These are phyloP conservation scores for Physcia stellaris DNA, from an alignment of 495 filamentous ascomycete genomes.

Conservation along the genomic window DNA sequence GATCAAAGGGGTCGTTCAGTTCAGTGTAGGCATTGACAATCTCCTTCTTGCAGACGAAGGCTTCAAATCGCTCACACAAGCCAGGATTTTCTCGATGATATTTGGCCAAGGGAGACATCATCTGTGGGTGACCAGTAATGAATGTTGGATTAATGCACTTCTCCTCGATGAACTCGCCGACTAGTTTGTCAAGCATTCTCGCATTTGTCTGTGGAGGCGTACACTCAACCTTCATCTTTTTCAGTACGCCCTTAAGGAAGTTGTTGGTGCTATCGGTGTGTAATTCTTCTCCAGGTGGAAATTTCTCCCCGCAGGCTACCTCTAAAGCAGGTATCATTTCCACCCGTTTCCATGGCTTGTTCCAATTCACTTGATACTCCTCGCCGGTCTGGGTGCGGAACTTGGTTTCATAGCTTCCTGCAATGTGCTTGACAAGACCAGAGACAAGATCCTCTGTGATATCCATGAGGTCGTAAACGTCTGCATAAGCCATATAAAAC, in stretches of 20 bases:
- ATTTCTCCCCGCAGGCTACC: conserved; percentile 78
- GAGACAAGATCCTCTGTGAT: conserved; percentile 91
- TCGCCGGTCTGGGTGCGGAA: conserved; percentile 76
- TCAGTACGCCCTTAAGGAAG: conserved; percentile 70
- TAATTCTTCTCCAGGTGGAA: conserved; percentile 76
- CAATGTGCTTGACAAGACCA: conserved; percentile 78
- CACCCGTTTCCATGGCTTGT: conserved; percentile 79
- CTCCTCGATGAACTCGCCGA: conserved; percentile 90
- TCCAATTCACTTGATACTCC: conserved; percentile 85
- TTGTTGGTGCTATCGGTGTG: conserved; percentile 78
- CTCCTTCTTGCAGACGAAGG: conserved; percentile 95
- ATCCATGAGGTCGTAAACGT: conserved; percentile 85
- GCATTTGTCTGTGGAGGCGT: conserved; percentile 82
- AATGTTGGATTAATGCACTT: conserved; percentile 93
- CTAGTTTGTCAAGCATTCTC: conserved; percentile 95
- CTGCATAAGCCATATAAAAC: conserved; percentile 93
- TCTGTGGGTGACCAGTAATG: conserved; percentile 84
- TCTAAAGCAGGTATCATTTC: conserved; percentile 96
- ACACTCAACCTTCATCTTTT: conserved; percentile 87
- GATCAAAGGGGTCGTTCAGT: conserved; percentile 94
- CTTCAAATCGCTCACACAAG: conserved; percentile 93
- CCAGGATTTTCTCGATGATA: conserved; percentile 70
- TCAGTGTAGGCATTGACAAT: conserved; percentile 96
- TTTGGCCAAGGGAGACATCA: conserved; percentile 98
- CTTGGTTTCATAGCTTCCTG: conserved; percentile 68